Base-by-base conservation (phyloP, 805 yeast species). In the Cyberlindnera mrakii region DNA sequence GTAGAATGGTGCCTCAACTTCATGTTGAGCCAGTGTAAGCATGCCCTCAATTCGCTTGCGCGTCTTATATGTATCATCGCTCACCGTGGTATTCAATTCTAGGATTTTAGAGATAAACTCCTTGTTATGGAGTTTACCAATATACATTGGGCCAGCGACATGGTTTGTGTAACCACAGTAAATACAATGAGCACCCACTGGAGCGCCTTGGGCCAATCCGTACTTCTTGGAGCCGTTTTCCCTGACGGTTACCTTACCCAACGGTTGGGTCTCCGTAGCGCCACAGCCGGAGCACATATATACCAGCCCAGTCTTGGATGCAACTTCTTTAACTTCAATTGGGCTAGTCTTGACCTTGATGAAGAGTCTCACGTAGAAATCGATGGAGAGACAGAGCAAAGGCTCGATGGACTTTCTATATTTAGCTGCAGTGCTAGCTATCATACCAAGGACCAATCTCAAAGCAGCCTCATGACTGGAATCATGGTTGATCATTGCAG, bases 111-210 rank as follows among this genome's bases (percentile, higher is more conserved):
- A 70, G 35, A 91, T 70, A 55, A 91, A 93, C 16, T 73, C 77
- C 20, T 62, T 59, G 57, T 83, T 75, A 57, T 91, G 98, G 44
- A 93, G 63, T 6, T 74, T 69, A 0, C 89, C 95, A 10, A 80
- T 89, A 85, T 96, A 93, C 96, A 93, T 85, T 47, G 99, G 99
- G 4, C 99, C 99, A 7, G 91, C 89, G 30, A 93, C 60, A 59
- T 86, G 95, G 60, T 77, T 77, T 2, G 77, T 72, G 45, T 69
- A 72, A 1, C 75, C 81, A 66, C 99, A 93, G 60, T 71, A 80
- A 23, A 70, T 58, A 65, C 99, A 93, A 34, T 69, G 58, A 8
- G 73, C 64, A 10, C 80, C 77, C 2, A 80, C 46, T 3, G 80
- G 73, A 0, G 82, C 82, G 4, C 85, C 85, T 48, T 72, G 77